A percentile compares a stretch with the other conserved stretches of the same genome.
Evolutionary conservation across 352 stramenopile genomes (phyloP).

Genomic region (Phytophthora quininea): DNA sequence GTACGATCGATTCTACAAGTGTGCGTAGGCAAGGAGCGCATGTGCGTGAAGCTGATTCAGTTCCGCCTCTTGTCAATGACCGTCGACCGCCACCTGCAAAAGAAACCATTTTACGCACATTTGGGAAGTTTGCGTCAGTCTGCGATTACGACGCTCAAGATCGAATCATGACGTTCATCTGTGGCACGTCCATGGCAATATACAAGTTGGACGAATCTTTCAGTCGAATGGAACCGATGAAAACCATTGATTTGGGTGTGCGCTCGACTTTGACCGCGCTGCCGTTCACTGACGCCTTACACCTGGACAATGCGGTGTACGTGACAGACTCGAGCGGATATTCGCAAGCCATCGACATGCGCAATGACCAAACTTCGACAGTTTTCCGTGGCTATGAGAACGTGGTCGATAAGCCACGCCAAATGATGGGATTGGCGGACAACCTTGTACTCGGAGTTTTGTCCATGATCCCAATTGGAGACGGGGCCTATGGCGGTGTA

Average conservation of each 20-base stretch:
- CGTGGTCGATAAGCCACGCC: not conserved
- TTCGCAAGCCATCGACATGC: constrained; percentile 43
- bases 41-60: constrained; percentile 24
- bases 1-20: constrained; percentile 28
- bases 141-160: constrained; percentile 32
- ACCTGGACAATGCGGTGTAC: constrained; percentile 33
- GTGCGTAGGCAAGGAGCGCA: constrained; percentile 19
- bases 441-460: constrained; percentile 41
- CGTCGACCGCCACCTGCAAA: not conserved
- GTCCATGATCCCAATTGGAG: constrained; percentile 5
- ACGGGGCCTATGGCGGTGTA: constrained; percentile 21
- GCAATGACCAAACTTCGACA: constrained; percentile 50
- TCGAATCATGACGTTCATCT: constrained; percentile 32
- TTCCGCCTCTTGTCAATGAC: constrained; percentile 11
- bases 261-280: constrained; percentile 32
- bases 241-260: constrained; percentile 31
- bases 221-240: constrained; percentile 33
- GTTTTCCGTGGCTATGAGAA: constrained; percentile 11
- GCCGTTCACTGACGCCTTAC: constrained; percentile 34
- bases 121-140: constrained; percentile 29
- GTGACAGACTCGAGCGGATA: constrained; percentile 36
- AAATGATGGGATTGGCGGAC: constrained; percentile 38
- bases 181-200: constrained; percentile 19
- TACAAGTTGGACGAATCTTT: constrained; percentile 44
- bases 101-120: constrained; percentile 13